Conservation (phyloP, 1,284 basidiomycete species). For the Apiotrichum akiyoshidainum region DNA sequence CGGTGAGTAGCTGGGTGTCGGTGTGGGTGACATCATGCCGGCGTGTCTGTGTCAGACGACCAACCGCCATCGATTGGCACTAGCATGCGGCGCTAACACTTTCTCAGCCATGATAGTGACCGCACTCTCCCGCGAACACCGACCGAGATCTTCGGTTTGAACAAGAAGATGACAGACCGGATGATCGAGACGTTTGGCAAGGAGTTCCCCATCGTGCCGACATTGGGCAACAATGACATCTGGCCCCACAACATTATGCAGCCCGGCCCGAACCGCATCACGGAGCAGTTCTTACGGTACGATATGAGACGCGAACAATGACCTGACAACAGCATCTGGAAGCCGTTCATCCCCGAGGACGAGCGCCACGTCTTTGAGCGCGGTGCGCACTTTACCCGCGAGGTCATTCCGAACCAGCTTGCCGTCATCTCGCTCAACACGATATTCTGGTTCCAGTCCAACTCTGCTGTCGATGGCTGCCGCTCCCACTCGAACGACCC, state of each 20-base stretch:
- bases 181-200: slow-evolving; percentile 70
- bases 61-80: no score
- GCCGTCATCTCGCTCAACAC: slow-evolving; percentile 87
- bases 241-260: slow-evolving; percentile 66
- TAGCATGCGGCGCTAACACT: slow-evolving; percentile 1
- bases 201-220: slow-evolving; percentile 78
- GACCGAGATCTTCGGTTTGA: slow-evolving; percentile 74
- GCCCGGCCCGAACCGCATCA: slow-evolving; percentile 74
- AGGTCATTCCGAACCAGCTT: slow-evolving; percentile 72
- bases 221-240: slow-evolving; percentile 85
- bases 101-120: slow-evolving; percentile 79
- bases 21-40: not conserved
- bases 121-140: slow-evolving; percentile 71
- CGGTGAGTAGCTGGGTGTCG: slow-evolving; percentile 55
- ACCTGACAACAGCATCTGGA: slow-evolving; percentile 67
- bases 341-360: slow-evolving; percentile 74
- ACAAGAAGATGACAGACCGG: slow-evolving; percentile 64
- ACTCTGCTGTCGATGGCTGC: slow-evolving; percentile 72
- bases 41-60: no score
- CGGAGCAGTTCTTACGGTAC: slow-evolving; percentile 68
- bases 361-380: slow-evolving; percentile 75
- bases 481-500: slow-evolving; percentile 62
- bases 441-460: slow-evolving; percentile 87
- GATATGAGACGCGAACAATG: slow-evolving; percentile 9
- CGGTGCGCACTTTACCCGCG: slow-evolving; percentile 78